Base-by-base conservation (phyloP, 306 rosid species). In the Acacia acuminata region DNA sequence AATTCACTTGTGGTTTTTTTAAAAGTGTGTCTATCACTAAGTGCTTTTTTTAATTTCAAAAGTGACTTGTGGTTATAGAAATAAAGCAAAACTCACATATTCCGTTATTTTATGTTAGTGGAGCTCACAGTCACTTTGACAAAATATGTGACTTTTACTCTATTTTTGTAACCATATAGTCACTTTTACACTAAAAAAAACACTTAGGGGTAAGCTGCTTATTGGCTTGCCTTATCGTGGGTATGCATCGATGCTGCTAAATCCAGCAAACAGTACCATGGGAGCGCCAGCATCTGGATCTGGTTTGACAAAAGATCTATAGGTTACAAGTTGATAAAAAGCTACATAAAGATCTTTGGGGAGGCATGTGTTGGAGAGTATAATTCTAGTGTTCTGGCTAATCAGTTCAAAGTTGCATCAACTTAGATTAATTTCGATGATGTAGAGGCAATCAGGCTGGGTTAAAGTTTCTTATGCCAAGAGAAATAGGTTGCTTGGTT, bases 221-320 rank as follows among this genome's bases (percentile, higher is more conserved):
- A 66, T 85, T 67, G 88, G 88, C 30, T 78, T 85, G 78, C 83
- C 88, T 73, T 85, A 72, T 53, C 81, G 77, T 34, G 88, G 88
- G n/a, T 82, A 64, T 34, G 85, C 77, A 4, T 85, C 85, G 88
- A 85, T 40, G n/a, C 81, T 85, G 30, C 25, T 11, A 80, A 68
- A 74, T 20, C 81, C 85, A 19, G 51, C 8, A 2, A 71, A 73
- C 36, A 61, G 34, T 12, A 47, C 43, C 1, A 43, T 68, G 32
- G 88, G 88, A 24, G 83, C 74, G 3, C 61, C 34, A 51, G 71
- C 83, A 17, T 42, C 77, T 40, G 88, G 81, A 32, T 83, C 85
- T 24, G 78, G 69, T 14, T 9, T 77, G 30, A 77, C 81, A 19
- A 11, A 9, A 11, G 81, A 85, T 27, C 81, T 34, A 45, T 85